Evolutionary conservation across 2,329 filamentous ascomycete species (phyloP).

Genomic region (Hypocreales sp.): DNA sequence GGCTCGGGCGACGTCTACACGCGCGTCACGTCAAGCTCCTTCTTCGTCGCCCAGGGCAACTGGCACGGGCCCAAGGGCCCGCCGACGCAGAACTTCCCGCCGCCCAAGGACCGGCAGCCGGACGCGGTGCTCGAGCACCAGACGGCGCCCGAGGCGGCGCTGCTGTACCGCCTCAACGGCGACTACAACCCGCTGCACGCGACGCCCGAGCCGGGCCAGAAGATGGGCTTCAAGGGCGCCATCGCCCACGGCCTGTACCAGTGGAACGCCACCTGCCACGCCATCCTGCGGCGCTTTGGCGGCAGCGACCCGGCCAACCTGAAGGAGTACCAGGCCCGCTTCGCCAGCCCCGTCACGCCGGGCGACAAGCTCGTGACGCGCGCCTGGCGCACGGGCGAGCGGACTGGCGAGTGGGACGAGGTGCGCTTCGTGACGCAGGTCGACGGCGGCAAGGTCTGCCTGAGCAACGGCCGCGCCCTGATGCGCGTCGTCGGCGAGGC

Average conservation of each 20-base stretch:
- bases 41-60: conserved; percentile 63
- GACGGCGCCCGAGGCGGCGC: conserved; percentile 55
- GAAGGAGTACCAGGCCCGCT: conserved; percentile 77
- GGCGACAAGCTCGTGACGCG: conserved; percentile 70
- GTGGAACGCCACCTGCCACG: conserved; percentile 68
- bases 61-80: conserved; percentile 91
- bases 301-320: conserved; percentile 67
- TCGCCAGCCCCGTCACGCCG: conserved; percentile 70
- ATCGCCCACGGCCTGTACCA: conserved; percentile 85
- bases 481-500: conserved; percentile 45
- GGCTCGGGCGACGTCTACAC: conserved; percentile 54
- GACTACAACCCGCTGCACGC: conserved; percentile 93
- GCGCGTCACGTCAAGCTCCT: conserved; percentile 52
- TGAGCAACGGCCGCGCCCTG: conserved; percentile 75
- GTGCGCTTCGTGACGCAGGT: conserved; percentile 67
- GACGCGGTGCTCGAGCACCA: conserved; percentile 57
- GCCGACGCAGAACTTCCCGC: conserved; percentile 61
- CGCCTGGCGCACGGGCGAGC: conserved; percentile 63
- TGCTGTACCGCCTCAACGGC: conserved; percentile 73
- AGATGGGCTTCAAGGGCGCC: conserved; percentile 81
- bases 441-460: conserved; percentile 65
- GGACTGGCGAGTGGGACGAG: conserved; percentile 58
- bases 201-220: conserved; percentile 65
- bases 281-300: conserved; percentile 56
- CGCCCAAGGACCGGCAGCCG: conserved; percentile 58